Base-by-base conservation (phyloP, 768 basidiomycete genomes). In the Daedaleopsis sinensis region DNA sequence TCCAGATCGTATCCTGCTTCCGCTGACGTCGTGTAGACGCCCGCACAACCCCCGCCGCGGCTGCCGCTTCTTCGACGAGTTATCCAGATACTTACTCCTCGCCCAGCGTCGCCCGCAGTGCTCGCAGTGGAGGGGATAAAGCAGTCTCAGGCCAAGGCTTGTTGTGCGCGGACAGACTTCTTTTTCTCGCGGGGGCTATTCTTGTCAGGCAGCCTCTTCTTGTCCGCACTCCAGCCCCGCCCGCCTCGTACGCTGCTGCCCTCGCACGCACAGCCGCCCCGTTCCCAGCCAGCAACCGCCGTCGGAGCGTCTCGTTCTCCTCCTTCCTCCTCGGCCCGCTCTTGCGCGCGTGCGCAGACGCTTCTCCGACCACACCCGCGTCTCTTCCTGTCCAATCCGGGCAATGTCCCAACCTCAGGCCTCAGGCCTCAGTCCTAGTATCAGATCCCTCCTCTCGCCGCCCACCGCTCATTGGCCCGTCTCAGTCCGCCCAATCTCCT, bases 1-100 rank as follows among this genome's bases (percentile, higher is more conserved):
- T 64, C 55, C 54, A 23, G 58, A 64, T 64, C 62, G 56, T 64
- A 59, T 57, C 62, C 35, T 55, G 27, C 27, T 32, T 32, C 27
- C 27, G 3, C 27, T 42, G 39, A 42, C 39, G 39, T 42, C 3
- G 39, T 38, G 10, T 3, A 42, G 13, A 42, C 13, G 18, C 39
- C 13, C 39, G 13, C 37, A 15, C 37, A 38, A 15, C 37, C 37
- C 15, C 8, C 37, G 8, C 37, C 8, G 37, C 37, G 37, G 15
- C 7, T 7, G 15, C 7, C 37, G 15, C 37, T 38, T 38, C 8
- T 7, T 18, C 39, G 13, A 42, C 39, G 39, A 13, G 11, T 11
- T 38, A 15, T 38, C 37, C 15, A 38, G 7, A 38, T 15, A 7
- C 37, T 38, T 38, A 38, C 39, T 18, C 39, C 39, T 42, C 39